These are phyloP conservation scores for Trichodelitschia bisporula DNA, from an alignment of 495 filamentous ascomycete genomes.

Conservation along the genomic window DNA sequence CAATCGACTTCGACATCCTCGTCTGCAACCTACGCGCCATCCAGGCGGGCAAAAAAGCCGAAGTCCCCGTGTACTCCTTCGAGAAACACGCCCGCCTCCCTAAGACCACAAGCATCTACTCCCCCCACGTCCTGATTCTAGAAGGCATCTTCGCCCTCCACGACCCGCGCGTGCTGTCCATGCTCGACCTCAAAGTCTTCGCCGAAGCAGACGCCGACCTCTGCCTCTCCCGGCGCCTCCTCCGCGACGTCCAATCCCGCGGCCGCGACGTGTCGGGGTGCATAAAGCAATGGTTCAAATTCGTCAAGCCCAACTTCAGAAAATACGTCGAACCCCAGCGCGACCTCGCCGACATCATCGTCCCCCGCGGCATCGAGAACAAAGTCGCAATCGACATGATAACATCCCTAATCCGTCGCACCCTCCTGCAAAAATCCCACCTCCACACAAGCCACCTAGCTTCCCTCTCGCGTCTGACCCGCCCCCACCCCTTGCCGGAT, in stretches of 20 bases:
- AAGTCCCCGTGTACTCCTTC: slow-evolving; percentile 91
- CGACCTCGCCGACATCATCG: slow-evolving; percentile 50
- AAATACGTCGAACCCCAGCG: slow-evolving; percentile 77
- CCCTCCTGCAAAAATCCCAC: slow-evolving; percentile 61
- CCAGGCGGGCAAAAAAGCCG: slow-evolving; percentile 75
- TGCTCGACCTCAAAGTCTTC: slow-evolving; percentile 87
- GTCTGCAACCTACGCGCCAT: slow-evolving; percentile 61
- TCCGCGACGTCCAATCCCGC: slow-evolving; percentile 65
- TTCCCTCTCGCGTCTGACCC: no score
- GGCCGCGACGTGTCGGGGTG: slow-evolving; percentile 78
- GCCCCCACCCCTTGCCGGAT: no score
- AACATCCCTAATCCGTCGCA: slow-evolving; percentile 64
- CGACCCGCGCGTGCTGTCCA: slow-evolving; percentile 59
- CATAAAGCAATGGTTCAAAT: slow-evolving; percentile 93
- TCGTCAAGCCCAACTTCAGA: slow-evolving; percentile 89
- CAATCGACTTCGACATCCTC: slow-evolving; percentile 83
- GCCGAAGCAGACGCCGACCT: slow-evolving; percentile 90
- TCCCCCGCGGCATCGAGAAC: slow-evolving; percentile 85
- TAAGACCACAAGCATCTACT: slow-evolving; percentile 72
- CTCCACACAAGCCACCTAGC: no score
- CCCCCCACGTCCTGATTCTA: slow-evolving; percentile 81
- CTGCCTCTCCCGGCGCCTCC: slow-evolving; percentile 70
- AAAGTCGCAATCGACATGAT: slow-evolving; percentile 88
- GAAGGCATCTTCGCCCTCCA: slow-evolving; percentile 92
- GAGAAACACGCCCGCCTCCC: slow-evolving; percentile 62